Evolutionary conservation across 306 rosid species (phyloP), one percentile per base, ranked within the genome.

Genomic region (Rosa chinensis): DNA sequence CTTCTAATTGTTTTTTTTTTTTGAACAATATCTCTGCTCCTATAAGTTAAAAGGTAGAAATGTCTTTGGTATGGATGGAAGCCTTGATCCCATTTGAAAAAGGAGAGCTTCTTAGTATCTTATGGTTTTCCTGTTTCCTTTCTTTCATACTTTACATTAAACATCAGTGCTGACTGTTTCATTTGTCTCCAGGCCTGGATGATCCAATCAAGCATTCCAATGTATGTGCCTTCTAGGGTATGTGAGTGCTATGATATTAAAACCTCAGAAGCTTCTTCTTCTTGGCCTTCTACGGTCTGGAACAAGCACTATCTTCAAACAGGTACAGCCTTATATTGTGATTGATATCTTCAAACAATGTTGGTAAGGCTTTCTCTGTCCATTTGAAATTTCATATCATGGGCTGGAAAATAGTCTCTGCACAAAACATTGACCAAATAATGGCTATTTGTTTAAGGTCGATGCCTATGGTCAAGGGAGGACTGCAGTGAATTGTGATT

Each of bases 291-390:
- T 83, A 79, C 96, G 99, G 78, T 89, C 97, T 76, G 99, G 99
- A 84, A 93, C 99, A 80, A 95, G 99, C 89, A 95, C 98, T 4
- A 86, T 95, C 80, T 93, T 95, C 84, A 95, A 95, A 88, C 99
- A 95, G 98, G 98, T 93, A 80, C 68, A 77, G 32, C 43, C 42
- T 23, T 63, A 39, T 63, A 2, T 17, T 20, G 18, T 35, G 37
- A 13, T 25, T 20, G 37, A 55, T 21, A 3, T 5, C 20, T 42
- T 23, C 10, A 55, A 55, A 58, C 18, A 12, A 28, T 62, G 28
- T 62, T 10, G 3, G 17, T 62, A 11, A 59, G 40, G 17, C 18
- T 11, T 68, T 68, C 13, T 66, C 25, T 66, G 28, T 63, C 72
- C 25, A 39, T 68, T 32, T 42, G 32, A 42, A 39, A 20, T 67